These are phyloP conservation scores for Cutaneotrichosporon daszewskae DNA, from an alignment of 1,284 basidiomycete genomes.

Conservation along the genomic window DNA sequence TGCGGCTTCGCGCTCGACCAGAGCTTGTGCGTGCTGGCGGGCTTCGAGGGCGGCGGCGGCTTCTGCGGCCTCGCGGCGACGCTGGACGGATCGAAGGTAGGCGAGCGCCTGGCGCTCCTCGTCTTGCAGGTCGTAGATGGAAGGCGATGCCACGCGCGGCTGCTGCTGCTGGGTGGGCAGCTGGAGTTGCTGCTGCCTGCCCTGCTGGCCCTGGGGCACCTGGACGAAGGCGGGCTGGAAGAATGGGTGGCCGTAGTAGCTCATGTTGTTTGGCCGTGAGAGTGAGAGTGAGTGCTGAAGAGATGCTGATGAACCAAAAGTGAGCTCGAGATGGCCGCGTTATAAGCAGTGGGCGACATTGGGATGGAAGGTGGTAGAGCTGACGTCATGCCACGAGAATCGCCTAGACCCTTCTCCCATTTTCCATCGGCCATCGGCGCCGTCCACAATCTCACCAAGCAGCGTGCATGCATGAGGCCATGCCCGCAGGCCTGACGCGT, in stretches of 20 bases:
- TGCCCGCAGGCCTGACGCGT: too few relatives aligned
- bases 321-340: too few relatives aligned
- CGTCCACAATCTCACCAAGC: too few relatives aligned
- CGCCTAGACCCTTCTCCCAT: too few relatives aligned
- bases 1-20: conserved; percentile 11
- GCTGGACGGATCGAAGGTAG: conserved; percentile 37
- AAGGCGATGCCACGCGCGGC: not conserved
- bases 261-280: too few relatives aligned
- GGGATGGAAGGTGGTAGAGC: not conserved
- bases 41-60: conserved; percentile 24
- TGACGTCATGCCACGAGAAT: too few relatives aligned
- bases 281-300: not conserved
- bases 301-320: not conserved
- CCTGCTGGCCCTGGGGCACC: not conserved
- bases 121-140: conserved; percentile 2
- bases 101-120: conserved; percentile 40
- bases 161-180: conserved; percentile 1
- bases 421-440: too few relatives aligned
- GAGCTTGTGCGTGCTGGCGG: conserved; percentile 12
- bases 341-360: not conserved
- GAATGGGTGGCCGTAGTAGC: conserved; percentile 17
- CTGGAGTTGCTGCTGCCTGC: not conserved
- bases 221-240: conserved; percentile 5
- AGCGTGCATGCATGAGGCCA: too few relatives aligned
- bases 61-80: conserved; percentile 31